phyloP scores from a whole-genome alignment of 805 yeast species.

The Nakazawaea pomicola region DNA sequence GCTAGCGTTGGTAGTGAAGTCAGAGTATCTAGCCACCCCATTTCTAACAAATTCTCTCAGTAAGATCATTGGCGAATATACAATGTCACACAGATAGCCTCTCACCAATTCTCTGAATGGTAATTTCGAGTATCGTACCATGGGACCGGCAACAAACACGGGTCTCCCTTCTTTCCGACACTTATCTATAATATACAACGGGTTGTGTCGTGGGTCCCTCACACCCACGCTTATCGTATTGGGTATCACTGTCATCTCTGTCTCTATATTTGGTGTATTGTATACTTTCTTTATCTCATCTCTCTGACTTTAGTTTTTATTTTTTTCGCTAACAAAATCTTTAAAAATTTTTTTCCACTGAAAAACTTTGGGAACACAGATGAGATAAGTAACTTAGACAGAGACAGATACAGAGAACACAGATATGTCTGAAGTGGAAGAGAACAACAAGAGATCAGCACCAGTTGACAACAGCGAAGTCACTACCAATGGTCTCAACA shows the following conservation, averaged over 20 bases:
- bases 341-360: background rate
- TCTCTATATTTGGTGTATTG: background rate
- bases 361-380: background rate
- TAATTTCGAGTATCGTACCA: slow-evolving; percentile 93
- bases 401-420: slow-evolving; percentile 2
- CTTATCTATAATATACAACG: slow-evolving; percentile 44
- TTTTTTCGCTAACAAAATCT: background rate
- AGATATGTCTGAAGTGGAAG: background rate
- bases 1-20: slow-evolving; percentile 70
- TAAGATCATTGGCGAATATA: slow-evolving; percentile 93
- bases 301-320: background rate
- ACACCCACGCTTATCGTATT: slow-evolving; percentile 15
- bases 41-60: slow-evolving; percentile 93
- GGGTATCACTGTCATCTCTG: background rate
- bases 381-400: background rate
- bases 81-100: slow-evolving; percentile 71
- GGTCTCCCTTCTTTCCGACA: slow-evolving; percentile 46
- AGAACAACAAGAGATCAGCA: slow-evolving; percentile 9
- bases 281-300: slow-evolving; percentile 3
- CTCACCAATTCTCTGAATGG: slow-evolving; percentile 84
- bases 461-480: slow-evolving; percentile 6
- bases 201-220: slow-evolving; percentile 44
- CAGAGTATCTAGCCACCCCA: slow-evolving; percentile 72
- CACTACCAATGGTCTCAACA: too few species aligned
- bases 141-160: slow-evolving; percentile 80